phyloP scores from a whole-genome alignment of 495 filamentous ascomycete genomes.

The Aspergillus affinis region DNA sequence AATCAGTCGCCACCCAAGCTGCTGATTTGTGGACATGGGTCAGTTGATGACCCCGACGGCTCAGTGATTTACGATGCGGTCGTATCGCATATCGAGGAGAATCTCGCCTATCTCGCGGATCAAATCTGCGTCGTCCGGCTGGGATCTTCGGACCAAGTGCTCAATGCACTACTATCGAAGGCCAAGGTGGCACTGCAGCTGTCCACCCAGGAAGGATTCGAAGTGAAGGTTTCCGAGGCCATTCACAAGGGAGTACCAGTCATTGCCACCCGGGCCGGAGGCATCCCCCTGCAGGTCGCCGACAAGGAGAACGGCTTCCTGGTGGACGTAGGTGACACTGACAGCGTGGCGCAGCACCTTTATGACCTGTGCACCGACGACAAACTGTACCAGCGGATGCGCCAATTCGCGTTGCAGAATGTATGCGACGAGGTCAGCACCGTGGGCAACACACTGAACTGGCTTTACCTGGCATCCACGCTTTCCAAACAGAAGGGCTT shows the following conservation, averaged over 20 bases:
- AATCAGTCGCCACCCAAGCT: slow-evolving; percentile 64
- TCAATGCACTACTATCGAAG: slow-evolving; percentile 77
- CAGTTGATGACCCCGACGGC: slow-evolving; percentile 83
- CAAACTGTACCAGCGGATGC: slow-evolving; percentile 64
- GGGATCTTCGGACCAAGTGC: slow-evolving; percentile 73
- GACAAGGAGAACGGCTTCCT: slow-evolving; percentile 74
- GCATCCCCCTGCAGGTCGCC: slow-evolving; percentile 79
- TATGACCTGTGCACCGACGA: slow-evolving; percentile 68
- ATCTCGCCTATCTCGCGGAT: slow-evolving; percentile 48
- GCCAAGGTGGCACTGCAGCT: slow-evolving; percentile 75
- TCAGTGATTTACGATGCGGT: slow-evolving; percentile 70
- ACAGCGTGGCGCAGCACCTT: slow-evolving; percentile 69
- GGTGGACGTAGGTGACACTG: slow-evolving; percentile 70
- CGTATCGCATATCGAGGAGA: slow-evolving; percentile 61
- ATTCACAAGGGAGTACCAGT: slow-evolving; percentile 82
- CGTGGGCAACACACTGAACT: slow-evolving; percentile 73
- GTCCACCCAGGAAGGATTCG: slow-evolving; percentile 82
- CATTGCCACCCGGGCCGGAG: slow-evolving; percentile 75
- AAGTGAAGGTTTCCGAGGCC: slow-evolving; percentile 87
- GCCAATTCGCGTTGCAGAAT: slow-evolving; percentile 58
- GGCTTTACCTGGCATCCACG: slow-evolving; percentile 74
- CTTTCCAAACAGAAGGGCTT: slow-evolving; percentile 47
- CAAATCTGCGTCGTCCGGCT: slow-evolving; percentile 77
- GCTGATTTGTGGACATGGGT: slow-evolving; percentile 75
- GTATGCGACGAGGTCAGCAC: slow-evolving; percentile 84